A percentile compares a stretch with the other conserved stretches of the same genome.
Evolutionary conservation across 1,284 basidiomycete species (phyloP).

Genomic region (Neonothopanus nambi): DNA sequence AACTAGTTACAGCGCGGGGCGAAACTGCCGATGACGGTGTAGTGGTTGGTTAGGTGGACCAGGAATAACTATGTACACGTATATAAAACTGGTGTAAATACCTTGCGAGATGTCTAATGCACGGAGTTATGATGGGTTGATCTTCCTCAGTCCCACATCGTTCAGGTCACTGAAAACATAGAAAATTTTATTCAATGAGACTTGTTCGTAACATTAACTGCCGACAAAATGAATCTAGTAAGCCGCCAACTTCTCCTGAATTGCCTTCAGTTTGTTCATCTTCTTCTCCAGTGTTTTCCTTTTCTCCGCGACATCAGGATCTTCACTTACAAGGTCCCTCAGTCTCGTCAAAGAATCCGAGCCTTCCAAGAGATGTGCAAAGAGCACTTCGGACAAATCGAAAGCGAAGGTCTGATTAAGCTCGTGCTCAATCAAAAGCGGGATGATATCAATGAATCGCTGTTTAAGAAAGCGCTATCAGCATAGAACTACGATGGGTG

Average conservation of each 20-base stretch:
- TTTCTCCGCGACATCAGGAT: slow-evolving; percentile 5
- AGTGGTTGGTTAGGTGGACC: background rate
- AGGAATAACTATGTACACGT: too few relatives aligned
- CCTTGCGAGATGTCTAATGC: too few relatives aligned
- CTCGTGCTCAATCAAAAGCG: slow-evolving; percentile 50
- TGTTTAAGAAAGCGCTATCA: slow-evolving; percentile 23
- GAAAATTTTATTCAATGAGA: too few relatives aligned
- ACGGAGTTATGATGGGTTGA: too few relatives aligned
- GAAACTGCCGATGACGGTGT: slow-evolving; percentile 9
- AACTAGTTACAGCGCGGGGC: too few relatives aligned
- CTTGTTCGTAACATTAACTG: too few relatives aligned
- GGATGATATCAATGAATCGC: slow-evolving; percentile 58
- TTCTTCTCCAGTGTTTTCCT: slow-evolving; percentile 11
- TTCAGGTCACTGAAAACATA: too few relatives aligned
- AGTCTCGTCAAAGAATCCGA: slow-evolving; percentile 17
- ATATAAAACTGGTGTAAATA: too few relatives aligned
- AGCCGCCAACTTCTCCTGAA: slow-evolving; percentile 20
- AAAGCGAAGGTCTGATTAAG: slow-evolving; percentile 43
- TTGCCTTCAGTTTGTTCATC: slow-evolving; percentile 11
- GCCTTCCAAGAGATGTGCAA: slow-evolving; percentile 35
- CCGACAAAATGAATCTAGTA: background rate
- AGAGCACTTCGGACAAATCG: slow-evolving; percentile 38
- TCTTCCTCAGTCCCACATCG: too few relatives aligned
- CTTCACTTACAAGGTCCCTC: slow-evolving; percentile 13
- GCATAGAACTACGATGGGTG: background rate